phyloP scores from a whole-genome alignment of 1,284 basidiomycete genomes.

The Inonotus hispidus region DNA sequence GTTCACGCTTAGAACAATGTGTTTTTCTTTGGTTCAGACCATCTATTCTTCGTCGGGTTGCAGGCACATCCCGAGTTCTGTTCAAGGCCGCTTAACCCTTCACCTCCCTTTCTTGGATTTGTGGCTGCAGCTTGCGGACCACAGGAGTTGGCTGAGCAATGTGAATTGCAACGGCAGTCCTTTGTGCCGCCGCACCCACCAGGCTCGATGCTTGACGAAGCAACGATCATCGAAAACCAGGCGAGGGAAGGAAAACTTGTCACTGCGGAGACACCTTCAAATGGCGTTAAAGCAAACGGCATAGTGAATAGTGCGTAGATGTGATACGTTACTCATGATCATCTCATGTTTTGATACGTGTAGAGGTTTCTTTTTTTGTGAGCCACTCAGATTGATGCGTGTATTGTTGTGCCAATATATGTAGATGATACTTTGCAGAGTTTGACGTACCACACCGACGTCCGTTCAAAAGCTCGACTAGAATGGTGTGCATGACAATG shows the following conservation, averaged over 20 bases:
- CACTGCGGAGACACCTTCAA: background rate
- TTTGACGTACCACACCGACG: too few relatives aligned
- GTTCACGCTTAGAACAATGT: background rate
- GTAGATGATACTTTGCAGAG: too few relatives aligned
- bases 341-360: background rate
- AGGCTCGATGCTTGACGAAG: constrained; percentile 45
- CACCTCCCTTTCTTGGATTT: constrained; percentile 95
- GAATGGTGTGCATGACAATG: too few relatives aligned
- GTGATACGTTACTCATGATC: background rate
- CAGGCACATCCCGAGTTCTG: constrained; percentile 99
- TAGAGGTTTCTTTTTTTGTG: too few relatives aligned
- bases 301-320: background rate
- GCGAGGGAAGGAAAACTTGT: background rate
- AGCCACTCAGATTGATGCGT: too few relatives aligned
- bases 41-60: constrained; percentile 92
- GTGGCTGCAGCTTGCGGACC: constrained; percentile 78
- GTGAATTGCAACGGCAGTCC: constrained; percentile 53
- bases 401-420: too few relatives aligned
- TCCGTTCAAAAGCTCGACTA: too few relatives aligned
- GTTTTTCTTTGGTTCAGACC: constrained; percentile 48
- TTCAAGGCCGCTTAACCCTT: constrained; percentile 97
- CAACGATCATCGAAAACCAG: constrained; percentile 31
- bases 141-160: constrained; percentile 67
- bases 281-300: background rate
- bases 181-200: constrained; percentile 50